phyloP scores from a whole-genome alignment of 2,329 filamentous ascomycete species.

The Onygenales sp. region DNA sequence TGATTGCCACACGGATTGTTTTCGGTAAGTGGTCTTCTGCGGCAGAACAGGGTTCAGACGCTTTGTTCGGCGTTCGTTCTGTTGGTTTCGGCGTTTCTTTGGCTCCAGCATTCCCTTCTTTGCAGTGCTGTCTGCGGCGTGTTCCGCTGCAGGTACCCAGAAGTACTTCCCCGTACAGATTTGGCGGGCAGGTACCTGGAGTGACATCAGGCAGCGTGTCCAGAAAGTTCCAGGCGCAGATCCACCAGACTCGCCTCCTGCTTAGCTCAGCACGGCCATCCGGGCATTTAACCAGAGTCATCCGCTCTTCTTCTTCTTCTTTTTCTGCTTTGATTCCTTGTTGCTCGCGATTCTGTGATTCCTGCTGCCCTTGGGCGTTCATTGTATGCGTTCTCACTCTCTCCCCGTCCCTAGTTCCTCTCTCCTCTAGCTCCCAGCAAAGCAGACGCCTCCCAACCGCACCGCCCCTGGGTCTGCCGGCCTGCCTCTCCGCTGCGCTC shows the following conservation, averaged over 20 bases:
- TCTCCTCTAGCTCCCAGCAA: neutral
- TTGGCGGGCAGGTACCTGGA: neutral
- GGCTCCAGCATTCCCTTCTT: neutral
- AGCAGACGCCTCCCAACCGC: neutral
- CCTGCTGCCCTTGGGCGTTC: no score
- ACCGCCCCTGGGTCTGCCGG: neutral
- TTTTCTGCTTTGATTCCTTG: neutral
- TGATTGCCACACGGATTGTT: neutral
- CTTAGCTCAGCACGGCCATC: neutral
- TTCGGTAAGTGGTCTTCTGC: neutral
- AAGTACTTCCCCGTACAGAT: neutral
- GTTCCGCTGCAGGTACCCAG: neutral
- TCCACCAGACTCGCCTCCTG: conserved; percentile 2
- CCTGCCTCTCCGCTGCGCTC: neutral
- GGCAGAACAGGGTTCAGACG: neutral
- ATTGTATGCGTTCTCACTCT: no score
- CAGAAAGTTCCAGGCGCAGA: conserved; percentile 8
- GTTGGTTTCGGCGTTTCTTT: neutral
- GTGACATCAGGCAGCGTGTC: neutral
- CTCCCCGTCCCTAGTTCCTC: no score
- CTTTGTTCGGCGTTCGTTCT: neutral
- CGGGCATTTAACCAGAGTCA: neutral
- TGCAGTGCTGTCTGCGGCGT: neutral
- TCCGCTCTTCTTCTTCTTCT: neutral
- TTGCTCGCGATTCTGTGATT: neutral